phyloP scores from a whole-genome alignment of 2,329 filamentous ascomycete genomes.

The Aspergillus sp. region DNA sequence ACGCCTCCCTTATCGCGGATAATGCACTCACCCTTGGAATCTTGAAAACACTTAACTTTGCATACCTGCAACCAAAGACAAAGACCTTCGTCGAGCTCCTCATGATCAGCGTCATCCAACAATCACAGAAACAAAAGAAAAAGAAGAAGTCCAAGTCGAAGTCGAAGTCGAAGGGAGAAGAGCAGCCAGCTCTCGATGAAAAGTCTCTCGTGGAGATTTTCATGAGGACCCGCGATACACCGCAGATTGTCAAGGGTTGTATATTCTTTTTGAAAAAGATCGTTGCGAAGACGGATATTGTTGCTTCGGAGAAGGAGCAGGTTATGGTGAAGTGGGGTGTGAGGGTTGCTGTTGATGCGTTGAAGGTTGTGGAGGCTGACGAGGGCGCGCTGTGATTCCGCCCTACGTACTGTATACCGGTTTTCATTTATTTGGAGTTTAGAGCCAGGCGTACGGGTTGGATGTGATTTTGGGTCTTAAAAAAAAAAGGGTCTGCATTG shows the following conservation, averaged over 20 bases:
- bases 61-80: constrained; percentile 73
- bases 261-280: constrained; percentile 78
- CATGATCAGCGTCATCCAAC: constrained; percentile 71
- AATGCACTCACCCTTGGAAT: constrained; percentile 58
- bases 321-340: constrained; percentile 51
- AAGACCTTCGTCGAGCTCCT: constrained; percentile 77
- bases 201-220: constrained; percentile 66
- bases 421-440: background rate
- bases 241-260: constrained; percentile 70
- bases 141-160: constrained; percentile 25
- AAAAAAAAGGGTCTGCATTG: background rate
- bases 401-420: background rate
- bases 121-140: constrained; percentile 56
- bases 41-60: constrained; percentile 69
- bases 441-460: constrained; percentile 1
- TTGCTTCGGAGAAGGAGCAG: constrained; percentile 51
- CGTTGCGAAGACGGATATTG: constrained; percentile 64
- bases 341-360: constrained; percentile 41
- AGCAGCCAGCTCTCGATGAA: constrained; percentile 47
- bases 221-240: constrained; percentile 60
- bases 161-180: constrained; percentile 18
- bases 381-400: background rate
- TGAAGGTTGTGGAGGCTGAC: constrained; percentile 35
- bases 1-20: constrained; percentile 61
- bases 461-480: background rate